Conservation (phyloP, 2,329 filamentous ascomycete species). For the Cordyceps cateniannulata region DNA sequence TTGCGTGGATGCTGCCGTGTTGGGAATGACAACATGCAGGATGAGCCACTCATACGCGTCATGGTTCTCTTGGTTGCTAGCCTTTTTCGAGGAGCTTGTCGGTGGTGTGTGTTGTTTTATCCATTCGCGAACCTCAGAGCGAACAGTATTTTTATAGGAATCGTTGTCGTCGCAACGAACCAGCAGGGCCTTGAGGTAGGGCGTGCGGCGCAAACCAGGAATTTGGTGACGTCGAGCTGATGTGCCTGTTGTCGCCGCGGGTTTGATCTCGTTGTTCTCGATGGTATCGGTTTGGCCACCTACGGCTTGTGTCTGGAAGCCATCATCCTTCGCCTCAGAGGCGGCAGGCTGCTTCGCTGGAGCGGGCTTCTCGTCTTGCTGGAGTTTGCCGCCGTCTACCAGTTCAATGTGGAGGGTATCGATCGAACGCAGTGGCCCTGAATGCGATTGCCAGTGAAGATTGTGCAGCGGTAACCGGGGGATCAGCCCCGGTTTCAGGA, state of each 20-base stretch:
- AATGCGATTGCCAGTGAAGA: conserved; percentile 94
- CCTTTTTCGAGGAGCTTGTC: conserved; percentile 45
- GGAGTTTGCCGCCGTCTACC: conserved; percentile 47
- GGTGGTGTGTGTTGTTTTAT: conserved; percentile 68
- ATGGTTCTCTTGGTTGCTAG: conserved; percentile 77
- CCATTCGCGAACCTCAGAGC: conserved; percentile 83
- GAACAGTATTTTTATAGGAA: conserved; percentile 74
- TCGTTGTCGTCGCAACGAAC: conserved; percentile 95
- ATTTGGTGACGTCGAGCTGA: conserved; percentile 77
- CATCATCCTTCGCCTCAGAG: conserved; percentile 43
- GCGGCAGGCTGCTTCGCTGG: conserved; percentile 25
- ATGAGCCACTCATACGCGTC: conserved; percentile 97
- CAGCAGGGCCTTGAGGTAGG: conserved; percentile 86
- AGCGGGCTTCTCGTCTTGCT: conserved; percentile 34
- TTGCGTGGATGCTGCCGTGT: conserved; percentile 73
- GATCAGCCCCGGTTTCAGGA: conserved; percentile 70
- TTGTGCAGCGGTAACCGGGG: conserved; percentile 80
- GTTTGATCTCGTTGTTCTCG: conserved; percentile 32
- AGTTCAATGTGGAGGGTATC: conserved; percentile 87
- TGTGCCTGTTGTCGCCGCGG: conserved; percentile 26
- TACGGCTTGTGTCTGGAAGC: conserved; percentile 52
- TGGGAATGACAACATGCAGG: conserved; percentile 83
- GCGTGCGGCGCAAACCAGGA: conserved; percentile 83
- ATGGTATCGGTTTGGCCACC: conserved; percentile 33
- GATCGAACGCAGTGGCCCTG: conserved; percentile 86